phyloP scores from a whole-genome alignment of 495 filamentous ascomycete genomes.

The Choiromyces venosus region DNA sequence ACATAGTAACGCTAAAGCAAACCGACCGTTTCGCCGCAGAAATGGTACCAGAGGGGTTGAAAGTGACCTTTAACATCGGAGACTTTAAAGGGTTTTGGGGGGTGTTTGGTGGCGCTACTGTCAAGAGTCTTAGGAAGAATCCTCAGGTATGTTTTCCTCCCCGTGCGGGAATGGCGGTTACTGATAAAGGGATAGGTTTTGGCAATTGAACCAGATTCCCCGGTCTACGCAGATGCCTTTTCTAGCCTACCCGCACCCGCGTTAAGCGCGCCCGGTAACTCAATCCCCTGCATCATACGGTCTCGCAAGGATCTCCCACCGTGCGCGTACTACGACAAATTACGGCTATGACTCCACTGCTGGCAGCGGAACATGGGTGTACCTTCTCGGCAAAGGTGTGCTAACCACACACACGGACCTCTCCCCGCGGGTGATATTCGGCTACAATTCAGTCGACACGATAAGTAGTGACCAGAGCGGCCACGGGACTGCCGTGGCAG shows the following conservation, averaged over 20 bases:
- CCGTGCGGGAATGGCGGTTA: background rate
- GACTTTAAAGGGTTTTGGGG: slow-evolving; percentile 44
- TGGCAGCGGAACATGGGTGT: slow-evolving; percentile 52
- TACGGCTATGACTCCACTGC: slow-evolving; percentile 56
- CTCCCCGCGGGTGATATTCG: slow-evolving; percentile 49
- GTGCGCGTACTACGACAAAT: slow-evolving; percentile 44
- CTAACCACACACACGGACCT: slow-evolving; percentile 52
- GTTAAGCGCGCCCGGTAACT: slow-evolving; percentile 39
- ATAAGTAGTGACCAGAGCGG: slow-evolving; percentile 49
- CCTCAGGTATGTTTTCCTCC: slow-evolving; percentile 39
- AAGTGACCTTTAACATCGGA: slow-evolving; percentile 40
- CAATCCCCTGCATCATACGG: slow-evolving; percentile 50
- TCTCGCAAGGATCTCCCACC: slow-evolving; percentile 55
- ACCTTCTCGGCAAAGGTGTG: too few species aligned
- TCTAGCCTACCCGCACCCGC: background rate
- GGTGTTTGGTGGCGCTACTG: slow-evolving; percentile 41
- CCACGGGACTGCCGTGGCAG: slow-evolving; percentile 63
- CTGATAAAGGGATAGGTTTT: background rate
- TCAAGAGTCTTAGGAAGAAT: slow-evolving; percentile 41
- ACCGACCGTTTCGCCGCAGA: too few species aligned
- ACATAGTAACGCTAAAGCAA: too few species aligned
- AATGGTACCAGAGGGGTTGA: too few species aligned
- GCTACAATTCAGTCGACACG: slow-evolving; percentile 49
- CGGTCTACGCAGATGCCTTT: slow-evolving; percentile 44
- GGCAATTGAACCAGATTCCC: too few species aligned